Conservation (phyloP, 129 eudicot genomes). For the Rutidosis leptorrhynchoides region DNA sequence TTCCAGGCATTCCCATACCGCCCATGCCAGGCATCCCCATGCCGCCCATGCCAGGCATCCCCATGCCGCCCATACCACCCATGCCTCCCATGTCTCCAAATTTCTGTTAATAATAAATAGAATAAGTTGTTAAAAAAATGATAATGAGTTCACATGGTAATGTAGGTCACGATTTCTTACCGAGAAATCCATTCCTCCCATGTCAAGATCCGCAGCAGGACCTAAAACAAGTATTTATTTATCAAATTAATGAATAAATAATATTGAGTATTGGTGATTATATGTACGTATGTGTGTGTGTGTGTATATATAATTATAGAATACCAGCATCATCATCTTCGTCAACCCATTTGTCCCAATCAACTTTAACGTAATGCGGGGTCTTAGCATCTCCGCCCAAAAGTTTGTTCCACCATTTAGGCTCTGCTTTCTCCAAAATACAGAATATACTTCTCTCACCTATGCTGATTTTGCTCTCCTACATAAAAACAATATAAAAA, state of each 20-base stretch:
- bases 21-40: no score
- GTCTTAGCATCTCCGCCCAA: constrained; percentile 64
- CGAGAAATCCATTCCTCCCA: constrained; percentile 91
- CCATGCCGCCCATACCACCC: constrained; percentile 53
- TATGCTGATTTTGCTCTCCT: constrained; percentile 80
- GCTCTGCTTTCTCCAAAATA: constrained; percentile 75
- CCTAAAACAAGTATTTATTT: constrained; percentile 31
- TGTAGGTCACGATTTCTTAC: constrained; percentile 35
- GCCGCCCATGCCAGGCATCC: no score
- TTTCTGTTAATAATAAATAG: constrained; percentile 37
- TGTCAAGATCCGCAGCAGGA: constrained; percentile 47
- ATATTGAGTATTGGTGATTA: no score
- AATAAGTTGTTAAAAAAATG: background rate
- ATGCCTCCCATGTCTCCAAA: constrained; percentile 55
- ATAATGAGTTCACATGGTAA: background rate
- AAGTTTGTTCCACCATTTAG: constrained; percentile 83
- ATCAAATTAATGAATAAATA: no score
- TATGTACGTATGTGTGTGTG: no score
- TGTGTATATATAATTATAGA: no score
- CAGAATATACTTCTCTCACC: constrained; percentile 67
- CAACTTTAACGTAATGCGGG: constrained; percentile 89
- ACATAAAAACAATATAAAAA: background rate
- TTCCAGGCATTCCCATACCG: constrained; percentile 36
- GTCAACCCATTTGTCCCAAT: constrained; percentile 99
- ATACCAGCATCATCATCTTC: constrained; percentile 84